Base-by-base conservation (phyloP, 2,329 filamentous ascomycete genomes). In the Septoria petroselini region DNA sequence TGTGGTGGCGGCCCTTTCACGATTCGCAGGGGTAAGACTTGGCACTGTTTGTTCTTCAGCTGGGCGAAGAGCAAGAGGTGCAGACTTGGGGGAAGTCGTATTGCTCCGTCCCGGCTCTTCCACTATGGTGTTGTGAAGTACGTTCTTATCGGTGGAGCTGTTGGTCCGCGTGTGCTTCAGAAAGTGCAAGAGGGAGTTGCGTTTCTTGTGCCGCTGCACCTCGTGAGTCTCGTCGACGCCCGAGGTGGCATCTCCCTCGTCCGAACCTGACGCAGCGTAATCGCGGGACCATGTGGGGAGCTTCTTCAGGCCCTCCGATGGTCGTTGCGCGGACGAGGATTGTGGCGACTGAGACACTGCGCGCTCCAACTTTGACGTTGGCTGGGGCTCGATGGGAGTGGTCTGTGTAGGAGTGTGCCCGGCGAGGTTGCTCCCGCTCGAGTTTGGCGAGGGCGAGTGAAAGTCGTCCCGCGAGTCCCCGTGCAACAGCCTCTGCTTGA, bases 101-200 rank as follows among this genome's bases (percentile, higher is more conserved):
- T 19, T 31, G n/a, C 42, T 35, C 2, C 50, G 47, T 19, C 35
- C 41, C 25, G 50, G 41, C n/a, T 53, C 44, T 35, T 58, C 55
- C 19, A 30, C 21, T 25, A 48, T 47, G 18, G 51, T 46, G 5
- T 44, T 19, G 3, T 42, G 45, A 8, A 53, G 33, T 5, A 40
- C 15, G 12, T 54, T 38, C 40, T 58, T 57, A 11, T 57, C 55
- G 14, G 54, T 49, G 2, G 50, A 52, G 35, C 55, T 54, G 30
- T 52, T 62, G 7, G 53, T 55, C 12, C 61, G 58, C 17, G 52
- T 55, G 41, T 58, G 58, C 23, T 58, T 60, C 11, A 64, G 50
- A 38, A 64, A 62, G n/a, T 56, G 57, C 3, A 63, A 52, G 2
- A 65, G 37, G 11, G 63, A 65, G 48, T 57, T 61, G 15, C 62